A percentile compares a stretch with the other conserved stretches of the same genome.
Evolutionary conservation across 805 yeast genomes (phyloP).

Genomic region (Saturnispora galanensis): DNA sequence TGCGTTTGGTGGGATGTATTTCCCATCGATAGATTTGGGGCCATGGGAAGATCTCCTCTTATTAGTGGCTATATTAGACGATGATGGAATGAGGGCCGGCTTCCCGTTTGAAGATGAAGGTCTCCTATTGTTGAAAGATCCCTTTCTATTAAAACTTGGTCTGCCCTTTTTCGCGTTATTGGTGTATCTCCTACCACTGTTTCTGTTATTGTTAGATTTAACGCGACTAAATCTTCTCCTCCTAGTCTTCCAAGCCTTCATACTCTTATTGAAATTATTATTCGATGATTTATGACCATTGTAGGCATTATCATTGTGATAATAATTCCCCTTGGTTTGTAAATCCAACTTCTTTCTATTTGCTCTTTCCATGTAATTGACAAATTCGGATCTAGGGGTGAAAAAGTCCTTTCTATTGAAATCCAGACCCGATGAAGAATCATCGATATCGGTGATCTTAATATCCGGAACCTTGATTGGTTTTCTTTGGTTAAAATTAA

Average conservation of each 20-base stretch:
- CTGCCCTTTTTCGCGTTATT: slow-evolving; percentile 12
- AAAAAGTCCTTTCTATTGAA: slow-evolving; percentile 64
- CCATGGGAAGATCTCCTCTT: neutral
- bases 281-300: neutral
- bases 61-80: too few relatives aligned
- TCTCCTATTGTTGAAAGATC: slow-evolving; percentile 1
- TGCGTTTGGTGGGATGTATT: slow-evolving; percentile 65
- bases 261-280: slow-evolving; percentile 14
- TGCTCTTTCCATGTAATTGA: slow-evolving; percentile 61
- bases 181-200: slow-evolving; percentile 10
- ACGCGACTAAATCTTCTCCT: slow-evolving; percentile 19
- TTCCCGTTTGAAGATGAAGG: slow-evolving; percentile 1
- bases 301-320: neutral
- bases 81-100: neutral
- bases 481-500: slow-evolving; percentile 18
- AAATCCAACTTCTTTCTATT: slow-evolving; percentile 22
- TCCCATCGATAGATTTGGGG: slow-evolving; percentile 29
- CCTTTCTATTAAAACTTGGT: slow-evolving; percentile 9
- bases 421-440: slow-evolving; percentile 14
- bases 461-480: slow-evolving; percentile 24
- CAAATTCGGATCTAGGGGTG: slow-evolving; percentile 67
- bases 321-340: slow-evolving; percentile 10
- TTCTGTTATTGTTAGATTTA: slow-evolving; percentile 10
- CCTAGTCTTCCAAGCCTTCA: slow-evolving; percentile 23
- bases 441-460: slow-evolving; percentile 14